phyloP scores from a whole-genome alignment of 495 filamentous ascomycete genomes.

The Trichocladium antarcticum region DNA sequence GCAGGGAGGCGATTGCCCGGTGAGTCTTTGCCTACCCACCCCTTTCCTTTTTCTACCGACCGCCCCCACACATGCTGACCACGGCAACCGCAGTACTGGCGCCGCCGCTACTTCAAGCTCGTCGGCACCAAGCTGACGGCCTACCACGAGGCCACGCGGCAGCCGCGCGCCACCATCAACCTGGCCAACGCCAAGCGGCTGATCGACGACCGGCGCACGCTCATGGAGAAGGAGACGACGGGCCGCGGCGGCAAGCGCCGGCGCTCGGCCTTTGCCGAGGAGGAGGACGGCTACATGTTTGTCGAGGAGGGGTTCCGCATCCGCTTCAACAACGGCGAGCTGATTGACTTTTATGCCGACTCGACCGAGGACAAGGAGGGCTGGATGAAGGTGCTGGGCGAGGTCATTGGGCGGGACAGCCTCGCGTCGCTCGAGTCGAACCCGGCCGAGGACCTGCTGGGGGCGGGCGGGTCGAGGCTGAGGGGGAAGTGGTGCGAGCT shows the following conservation, averaged over 20 bases:
- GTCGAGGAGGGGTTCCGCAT: slow-evolving; percentile 98
- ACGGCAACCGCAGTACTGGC: slow-evolving; percentile 62
- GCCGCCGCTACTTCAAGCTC: slow-evolving; percentile 92
- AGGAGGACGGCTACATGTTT: slow-evolving; percentile 99
- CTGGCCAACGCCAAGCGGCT: slow-evolving; percentile 85
- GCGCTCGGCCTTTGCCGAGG: slow-evolving; percentile 91
- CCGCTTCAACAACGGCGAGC: slow-evolving; percentile 92
- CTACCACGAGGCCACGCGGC: slow-evolving; percentile 88
- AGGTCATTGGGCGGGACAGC: slow-evolving; percentile 60
- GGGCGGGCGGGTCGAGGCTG: slow-evolving; percentile 28
- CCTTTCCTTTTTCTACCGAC: not conserved
- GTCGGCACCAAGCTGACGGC: slow-evolving; percentile 84
- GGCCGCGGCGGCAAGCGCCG: slow-evolving; percentile 67
- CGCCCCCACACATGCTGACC: not conserved
- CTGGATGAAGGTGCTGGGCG: slow-evolving; percentile 86
- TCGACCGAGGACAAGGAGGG: slow-evolving; percentile 71
- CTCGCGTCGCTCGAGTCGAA: no score
- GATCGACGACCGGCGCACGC: slow-evolving; percentile 80
- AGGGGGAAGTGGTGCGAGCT: slow-evolving; percentile 72
- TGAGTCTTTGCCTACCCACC: slow-evolving; percentile 44
- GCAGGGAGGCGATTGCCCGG: slow-evolving; percentile 93
- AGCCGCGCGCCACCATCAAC: slow-evolving; percentile 94
- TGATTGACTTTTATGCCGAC: slow-evolving; percentile 98
- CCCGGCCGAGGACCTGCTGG: slow-evolving; percentile 29
- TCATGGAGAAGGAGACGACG: slow-evolving; percentile 67